Evolutionary conservation across 75 land plant genomes (phyloP).

Genomic region (Gnetum montanum): DNA sequence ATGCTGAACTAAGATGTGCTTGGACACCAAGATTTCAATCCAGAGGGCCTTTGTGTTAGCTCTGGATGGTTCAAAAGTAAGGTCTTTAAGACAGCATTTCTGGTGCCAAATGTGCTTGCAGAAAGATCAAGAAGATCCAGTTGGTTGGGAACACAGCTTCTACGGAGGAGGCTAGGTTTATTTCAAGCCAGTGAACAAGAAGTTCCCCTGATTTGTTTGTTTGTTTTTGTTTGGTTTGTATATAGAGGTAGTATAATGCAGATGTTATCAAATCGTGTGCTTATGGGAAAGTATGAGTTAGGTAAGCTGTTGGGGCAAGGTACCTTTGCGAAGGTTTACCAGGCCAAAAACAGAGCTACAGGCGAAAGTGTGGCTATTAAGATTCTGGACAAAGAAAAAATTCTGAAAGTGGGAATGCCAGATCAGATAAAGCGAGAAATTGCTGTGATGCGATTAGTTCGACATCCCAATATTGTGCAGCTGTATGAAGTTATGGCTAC

Average conservation of each 20-base stretch:
- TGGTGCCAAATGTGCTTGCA: background rate
- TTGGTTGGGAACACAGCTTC: slow-evolving; percentile 1
- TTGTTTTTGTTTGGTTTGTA: background rate
- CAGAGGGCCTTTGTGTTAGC: background rate
- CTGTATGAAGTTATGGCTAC: slow-evolving; percentile 56
- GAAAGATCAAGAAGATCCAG: background rate
- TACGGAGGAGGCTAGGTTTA: slow-evolving; percentile 1
- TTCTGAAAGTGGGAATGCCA: slow-evolving; percentile 29
- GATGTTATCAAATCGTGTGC: slow-evolving; percentile 22
- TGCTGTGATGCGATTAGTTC: slow-evolving; percentile 40
- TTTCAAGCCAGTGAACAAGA: background rate
- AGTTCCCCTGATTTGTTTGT: background rate
- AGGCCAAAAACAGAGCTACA: slow-evolving; percentile 31
- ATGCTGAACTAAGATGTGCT: slow-evolving; percentile 10
- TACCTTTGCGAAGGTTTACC: slow-evolving; percentile 68
- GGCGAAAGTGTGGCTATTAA: slow-evolving; percentile 63
- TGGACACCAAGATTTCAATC: background rate
- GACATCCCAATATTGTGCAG: slow-evolving; percentile 46
- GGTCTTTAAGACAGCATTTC: background rate
- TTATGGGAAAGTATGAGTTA: slow-evolving; percentile 55
- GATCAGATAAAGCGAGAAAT: slow-evolving; percentile 44
- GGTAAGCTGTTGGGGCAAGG: slow-evolving; percentile 62
- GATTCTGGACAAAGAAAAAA: slow-evolving; percentile 61
- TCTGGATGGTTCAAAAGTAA: slow-evolving; percentile 3
- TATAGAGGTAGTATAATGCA: slow-evolving; percentile 11